Conservation (phyloP, 169 alveolate genomes). For the Cryptosporidium ubiquitum region DNA sequence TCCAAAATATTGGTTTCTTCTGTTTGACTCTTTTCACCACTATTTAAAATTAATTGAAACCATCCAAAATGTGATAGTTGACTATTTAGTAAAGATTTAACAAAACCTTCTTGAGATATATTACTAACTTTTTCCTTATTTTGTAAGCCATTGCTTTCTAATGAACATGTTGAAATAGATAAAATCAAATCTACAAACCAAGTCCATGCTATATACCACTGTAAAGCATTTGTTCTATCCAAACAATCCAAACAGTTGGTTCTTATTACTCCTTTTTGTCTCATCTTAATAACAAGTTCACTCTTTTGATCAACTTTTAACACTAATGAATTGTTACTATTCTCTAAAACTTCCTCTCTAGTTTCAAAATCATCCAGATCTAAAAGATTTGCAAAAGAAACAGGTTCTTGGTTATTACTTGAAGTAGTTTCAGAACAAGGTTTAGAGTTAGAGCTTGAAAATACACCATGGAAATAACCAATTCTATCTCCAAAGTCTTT, state of each 20-base stretch:
- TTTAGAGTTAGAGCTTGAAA: neutral
- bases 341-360: neutral
- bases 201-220: slow-evolving; percentile 90
- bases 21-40: neutral
- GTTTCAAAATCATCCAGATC: slow-evolving; percentile 21
- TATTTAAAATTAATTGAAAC: slow-evolving; percentile 45
- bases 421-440: neutral
- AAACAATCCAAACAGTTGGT: slow-evolving; percentile 97
- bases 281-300: slow-evolving; percentile 20
- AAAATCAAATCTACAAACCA: slow-evolving; percentile 66
- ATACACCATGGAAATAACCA: slow-evolving; percentile 75
- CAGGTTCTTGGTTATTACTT: neutral
- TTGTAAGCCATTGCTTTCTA: neutral
- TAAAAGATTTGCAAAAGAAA: slow-evolving; percentile 23
- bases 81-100: slow-evolving; percentile 56
- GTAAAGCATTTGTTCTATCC: slow-evolving; percentile 97
- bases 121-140: neutral
- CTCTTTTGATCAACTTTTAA: neutral
- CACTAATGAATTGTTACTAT: neutral
- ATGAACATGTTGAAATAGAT: slow-evolving; percentile 25
- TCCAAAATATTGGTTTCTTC: neutral
- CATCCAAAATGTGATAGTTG: slow-evolving; percentile 58
- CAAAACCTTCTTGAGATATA: slow-evolving; percentile 24
- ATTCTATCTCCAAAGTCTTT: slow-evolving; percentile 37
- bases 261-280: slow-evolving; percentile 94